These are phyloP conservation scores for Jamesozyma spencerorum DNA, from an alignment of 805 yeast genomes.

Conservation along the genomic window DNA sequence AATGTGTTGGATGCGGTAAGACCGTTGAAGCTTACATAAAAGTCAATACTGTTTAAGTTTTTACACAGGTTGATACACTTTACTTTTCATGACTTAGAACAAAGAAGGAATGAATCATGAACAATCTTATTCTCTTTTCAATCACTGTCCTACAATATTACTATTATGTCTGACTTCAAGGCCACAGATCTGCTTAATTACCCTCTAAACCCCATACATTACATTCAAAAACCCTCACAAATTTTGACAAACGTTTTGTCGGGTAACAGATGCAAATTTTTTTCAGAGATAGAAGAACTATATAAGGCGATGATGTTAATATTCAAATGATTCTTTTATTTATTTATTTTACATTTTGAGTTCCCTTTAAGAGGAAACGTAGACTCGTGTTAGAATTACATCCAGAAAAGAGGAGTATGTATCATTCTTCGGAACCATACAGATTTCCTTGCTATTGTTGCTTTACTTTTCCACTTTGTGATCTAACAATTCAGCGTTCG, in stretches of 20 bases:
- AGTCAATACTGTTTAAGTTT: constrained; percentile 16
- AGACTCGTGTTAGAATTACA: constrained; percentile 22
- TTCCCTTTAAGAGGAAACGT: constrained; percentile 12
- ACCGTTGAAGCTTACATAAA: constrained; percentile 51
- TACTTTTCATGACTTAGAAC: no score
- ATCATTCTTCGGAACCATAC: constrained; percentile 19
- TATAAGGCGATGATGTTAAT: constrained; percentile 3
- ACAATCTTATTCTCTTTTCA: no score
- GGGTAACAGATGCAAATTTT: neutral
- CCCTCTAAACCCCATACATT: no score
- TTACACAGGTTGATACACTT: no score
- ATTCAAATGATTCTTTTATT: neutral
- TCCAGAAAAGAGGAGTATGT: constrained; percentile 18
- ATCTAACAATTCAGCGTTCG: constrained; percentile 63
- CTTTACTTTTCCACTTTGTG: constrained; percentile 21
- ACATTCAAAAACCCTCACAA: no score
- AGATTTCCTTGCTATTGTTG: constrained; percentile 27
- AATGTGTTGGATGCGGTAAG: constrained; percentile 79
- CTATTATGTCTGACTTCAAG: no score
- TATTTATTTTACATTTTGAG: neutral
- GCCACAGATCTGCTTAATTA: no score
- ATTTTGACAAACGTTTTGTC: no score
- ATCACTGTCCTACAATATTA: no score
- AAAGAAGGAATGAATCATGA: no score
- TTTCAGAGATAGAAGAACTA: neutral